phyloP scores from a whole-genome alignment of 2,329 filamentous ascomycete species.

The Beauveria brongniartii region DNA sequence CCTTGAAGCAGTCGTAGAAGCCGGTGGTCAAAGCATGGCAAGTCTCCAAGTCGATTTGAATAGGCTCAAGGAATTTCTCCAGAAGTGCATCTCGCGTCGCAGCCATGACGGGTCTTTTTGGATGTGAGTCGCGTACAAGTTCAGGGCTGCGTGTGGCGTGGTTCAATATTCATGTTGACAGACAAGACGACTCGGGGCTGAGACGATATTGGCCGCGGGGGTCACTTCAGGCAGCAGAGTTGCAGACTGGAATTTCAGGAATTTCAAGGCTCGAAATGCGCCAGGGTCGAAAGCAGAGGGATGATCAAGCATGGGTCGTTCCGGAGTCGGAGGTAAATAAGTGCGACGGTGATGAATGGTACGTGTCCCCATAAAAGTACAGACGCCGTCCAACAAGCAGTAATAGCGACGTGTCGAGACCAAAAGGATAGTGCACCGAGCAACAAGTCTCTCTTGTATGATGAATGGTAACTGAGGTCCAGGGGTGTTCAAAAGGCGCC shows the following conservation, averaged over 20 bases:
- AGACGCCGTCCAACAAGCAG: not conserved
- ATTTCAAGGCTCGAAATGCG: not conserved
- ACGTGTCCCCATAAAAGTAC: constrained; percentile 7
- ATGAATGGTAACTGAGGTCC: not conserved
- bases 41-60: constrained; percentile 38
- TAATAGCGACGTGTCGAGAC: not conserved
- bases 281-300: not conserved
- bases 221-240: not conserved
- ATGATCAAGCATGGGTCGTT: not conserved
- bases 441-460: not conserved
- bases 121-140: not conserved
- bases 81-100: constrained; percentile 17
- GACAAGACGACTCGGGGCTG: not conserved
- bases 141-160: constrained; percentile 2
- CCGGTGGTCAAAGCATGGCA: constrained; percentile 39
- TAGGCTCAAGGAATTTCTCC: constrained; percentile 41
- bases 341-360: constrained; percentile 1
- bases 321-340: constrained; percentile 5
- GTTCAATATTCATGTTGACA: constrained; percentile 3
- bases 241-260: not conserved
- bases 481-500: not conserved
- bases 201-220: not conserved
- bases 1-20: constrained; percentile 38
- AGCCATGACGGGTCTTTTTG: constrained; percentile 16
- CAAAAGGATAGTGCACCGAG: not conserved